Percentiles rank a stretch among this genome's conserved stretches.
phyloP scores from a whole-genome alignment of 345 rosid genomes.

The Angophora floribunda region DNA sequence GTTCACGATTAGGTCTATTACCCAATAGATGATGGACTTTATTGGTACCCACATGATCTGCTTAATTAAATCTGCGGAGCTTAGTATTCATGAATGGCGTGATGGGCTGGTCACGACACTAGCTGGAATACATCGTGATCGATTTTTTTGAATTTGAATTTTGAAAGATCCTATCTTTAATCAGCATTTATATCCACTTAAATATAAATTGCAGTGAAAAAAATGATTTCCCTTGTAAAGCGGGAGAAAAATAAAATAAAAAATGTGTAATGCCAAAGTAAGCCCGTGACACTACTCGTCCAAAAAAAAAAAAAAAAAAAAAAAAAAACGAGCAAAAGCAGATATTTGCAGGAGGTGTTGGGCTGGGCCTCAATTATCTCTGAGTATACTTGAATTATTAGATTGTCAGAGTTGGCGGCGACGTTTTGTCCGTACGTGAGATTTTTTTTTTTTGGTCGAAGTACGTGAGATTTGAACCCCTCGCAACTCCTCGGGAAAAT shows the following conservation, averaged over 20 bases:
- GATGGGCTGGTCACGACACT: background rate
- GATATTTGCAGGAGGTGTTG: background rate
- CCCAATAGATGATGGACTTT: background rate
- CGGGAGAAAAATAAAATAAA: background rate
- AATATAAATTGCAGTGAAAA: background rate
- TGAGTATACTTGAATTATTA: background rate
- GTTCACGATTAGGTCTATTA: accelerated
- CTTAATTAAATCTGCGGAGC: background rate
- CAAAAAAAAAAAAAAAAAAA: too few species aligned
- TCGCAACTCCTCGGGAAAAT: background rate
- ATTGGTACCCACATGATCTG: background rate
- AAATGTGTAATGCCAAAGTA: background rate
- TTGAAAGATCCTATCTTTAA: background rate
- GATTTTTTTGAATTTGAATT: background rate
- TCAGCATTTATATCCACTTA: background rate
- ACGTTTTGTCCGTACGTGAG: too few species aligned
- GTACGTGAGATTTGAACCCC: background rate
- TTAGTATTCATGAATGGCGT: background rate
- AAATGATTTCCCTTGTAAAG: background rate
- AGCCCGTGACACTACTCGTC: too few species aligned
- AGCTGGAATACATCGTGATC: background rate
- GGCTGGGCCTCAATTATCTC: background rate
- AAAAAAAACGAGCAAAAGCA: too few species aligned
- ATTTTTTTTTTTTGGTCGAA: too few species aligned
- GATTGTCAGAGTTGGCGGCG: background rate